Conservation (phyloP, 225 moss, liverwort and hornwort genomes). For the Antitrichia curtipendula region DNA sequence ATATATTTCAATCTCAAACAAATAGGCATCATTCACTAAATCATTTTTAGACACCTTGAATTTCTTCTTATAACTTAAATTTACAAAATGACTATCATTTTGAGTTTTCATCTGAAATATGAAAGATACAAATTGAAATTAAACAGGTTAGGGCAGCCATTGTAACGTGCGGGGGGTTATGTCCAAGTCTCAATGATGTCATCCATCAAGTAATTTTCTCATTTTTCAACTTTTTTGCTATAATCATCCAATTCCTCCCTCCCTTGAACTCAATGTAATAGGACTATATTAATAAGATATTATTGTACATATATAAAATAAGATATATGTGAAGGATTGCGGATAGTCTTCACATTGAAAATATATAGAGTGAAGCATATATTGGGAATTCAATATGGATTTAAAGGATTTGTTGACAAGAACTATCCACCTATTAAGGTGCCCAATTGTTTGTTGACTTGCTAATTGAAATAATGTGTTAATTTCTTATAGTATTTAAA, state of each 20-base stretch:
- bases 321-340: constrained; percentile 5
- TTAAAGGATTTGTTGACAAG: constrained; percentile 83
- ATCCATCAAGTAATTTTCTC: constrained; percentile 57
- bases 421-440: constrained; percentile 80
- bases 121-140: background rate
- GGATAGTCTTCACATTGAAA: constrained; percentile 74
- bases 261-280: background rate
- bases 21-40: background rate
- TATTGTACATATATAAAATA: background rate
- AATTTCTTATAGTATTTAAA: background rate
- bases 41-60: background rate
- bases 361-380: constrained; percentile 75
- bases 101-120: background rate
- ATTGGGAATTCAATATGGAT: constrained; percentile 83
- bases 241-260: background rate
- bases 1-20: constrained; percentile 45
- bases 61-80: background rate
- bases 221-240: background rate
- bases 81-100: background rate
- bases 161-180: constrained; percentile 88
- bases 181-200: constrained; percentile 85
- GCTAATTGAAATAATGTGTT: background rate
- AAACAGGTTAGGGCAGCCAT: constrained; percentile 70
- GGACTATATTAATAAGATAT: background rate
- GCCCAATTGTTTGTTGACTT: rapidly evolving